Percentiles rank a stretch among this genome's conserved stretches.
phyloP scores from a whole-genome alignment of 805 yeast genomes.

The Schizosaccharomyces lindneri region DNA sequence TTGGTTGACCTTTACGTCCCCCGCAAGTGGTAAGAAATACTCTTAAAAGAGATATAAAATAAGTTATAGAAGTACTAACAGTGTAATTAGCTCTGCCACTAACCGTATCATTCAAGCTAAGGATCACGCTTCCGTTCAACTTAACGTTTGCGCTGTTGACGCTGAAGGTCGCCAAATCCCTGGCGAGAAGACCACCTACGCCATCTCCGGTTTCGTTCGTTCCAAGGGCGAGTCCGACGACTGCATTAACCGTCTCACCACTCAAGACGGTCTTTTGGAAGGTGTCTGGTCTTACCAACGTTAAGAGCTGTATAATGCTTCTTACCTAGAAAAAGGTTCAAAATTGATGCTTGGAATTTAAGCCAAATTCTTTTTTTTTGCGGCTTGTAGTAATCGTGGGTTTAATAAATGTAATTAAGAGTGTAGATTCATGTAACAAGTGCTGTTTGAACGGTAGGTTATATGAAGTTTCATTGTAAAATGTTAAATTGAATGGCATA shows the following conservation, averaged over 20 bases:
- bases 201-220: conserved; percentile 92
- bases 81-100: conserved; percentile 53
- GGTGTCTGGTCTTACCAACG: conserved; percentile 12
- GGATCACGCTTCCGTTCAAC: conserved; percentile 98
- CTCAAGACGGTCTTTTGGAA: conserved; percentile 91
- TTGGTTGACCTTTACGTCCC: conserved; percentile 97
- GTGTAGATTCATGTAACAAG: too few relatives aligned
- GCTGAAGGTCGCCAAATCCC: conserved; percentile 86
- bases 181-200: conserved; percentile 81
- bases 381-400: background rate
- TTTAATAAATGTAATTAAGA: too few relatives aligned
- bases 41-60: background rate
- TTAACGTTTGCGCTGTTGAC: conserved; percentile 95
- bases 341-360: background rate
- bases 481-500: too few relatives aligned
- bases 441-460: too few relatives aligned
- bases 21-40: conserved; percentile 48
- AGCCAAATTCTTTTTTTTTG: background rate
- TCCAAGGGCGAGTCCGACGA: conserved; percentile 98
- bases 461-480: too few relatives aligned
- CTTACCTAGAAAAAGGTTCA: conserved; percentile 2
- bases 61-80: background rate
- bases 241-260: conserved; percentile 96
- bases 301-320: background rate
- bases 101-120: conserved; percentile 98